Base-by-base conservation (phyloP, 2,329 filamentous ascomycete genomes). In the Penicillium griseofulvum region DNA sequence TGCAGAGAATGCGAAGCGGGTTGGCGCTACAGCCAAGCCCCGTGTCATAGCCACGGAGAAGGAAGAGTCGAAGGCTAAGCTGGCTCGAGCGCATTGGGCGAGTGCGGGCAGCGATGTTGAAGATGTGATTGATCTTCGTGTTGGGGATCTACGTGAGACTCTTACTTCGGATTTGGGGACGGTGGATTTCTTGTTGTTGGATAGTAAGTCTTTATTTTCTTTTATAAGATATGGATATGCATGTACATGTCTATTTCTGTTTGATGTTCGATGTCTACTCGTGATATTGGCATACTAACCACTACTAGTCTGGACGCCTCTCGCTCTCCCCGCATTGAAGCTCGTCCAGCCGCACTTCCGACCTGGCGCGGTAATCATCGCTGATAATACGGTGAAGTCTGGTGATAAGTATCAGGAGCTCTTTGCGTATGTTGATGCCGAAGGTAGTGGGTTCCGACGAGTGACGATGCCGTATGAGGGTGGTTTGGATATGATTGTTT, bases 41-140 rank as follows among this genome's bases (percentile, higher is more conserved):
- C 28, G 61, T 37, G 83, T 87, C 0, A 81, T 87, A 63, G 84
- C 78, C 0, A 87, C 84, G 0, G 84, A 87, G 68, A 80, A 84
- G 26, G 84, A 87, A 65, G 65, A 71, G 0, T 66, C 62, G 6
- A 87, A 87, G 68, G 82, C 82, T 0, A 70, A 60, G 3, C 68
- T 65, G 46, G 84, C 85, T 6, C 73, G 74, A n/a, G 69, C 74
- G 60, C 69, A 86, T 63, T 87, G 84, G 84, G 70, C 67, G 26
- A 67, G 74, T 48, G 78, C 78, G 2, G 83, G 83, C 0, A 69
- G 76, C 0, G 75, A 76, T 14, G 74, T 86, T 1, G 75, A 76
- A 52, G 64, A 66, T 4, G 72, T 74, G 62, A 83, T 87, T 62
- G 83, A 86, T 28, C 68, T 87, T 24, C 71, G 83, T 5, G 81